Evolutionary conservation across 345 rosid species (phyloP), one percentile per base, ranked within the genome.

Genomic region (Ricinus communis): DNA sequence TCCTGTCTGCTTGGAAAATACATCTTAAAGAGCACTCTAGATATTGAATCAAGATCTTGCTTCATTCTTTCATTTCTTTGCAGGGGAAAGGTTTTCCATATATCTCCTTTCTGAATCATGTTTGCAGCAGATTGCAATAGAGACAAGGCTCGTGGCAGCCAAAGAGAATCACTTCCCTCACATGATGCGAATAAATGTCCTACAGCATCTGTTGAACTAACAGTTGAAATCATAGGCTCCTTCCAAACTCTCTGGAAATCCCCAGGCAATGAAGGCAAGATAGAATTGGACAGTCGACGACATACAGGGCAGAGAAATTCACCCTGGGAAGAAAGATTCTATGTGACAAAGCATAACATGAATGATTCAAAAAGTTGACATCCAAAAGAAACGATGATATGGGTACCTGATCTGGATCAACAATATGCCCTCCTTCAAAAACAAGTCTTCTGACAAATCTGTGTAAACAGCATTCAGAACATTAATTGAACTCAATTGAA

Each of bases 221-320:
- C 70, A 71, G 25, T 56, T 31, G 87, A 54, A 72, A 73, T 67
- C 81, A 74, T 53, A 52, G 91, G 84, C 74, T 78, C 87, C 83
- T 77, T 82, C 77, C 83, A 65, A 61, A 79, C 80, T 72, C 77
- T 80, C 72, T 73, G 79, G 53, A 81, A 76, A 80, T 81, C 77
- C 65, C 74, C 87, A 50, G 87, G 84, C 68, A 81, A 71, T 9
- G 87, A 84, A 69, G 97, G 97, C 83, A 95, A 76, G 69, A 86
- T 79, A 31, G 96, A 89, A 83, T 95, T 95, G 50, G 91, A 96
- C 43, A 92, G 85, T 38, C 86, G 86, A 52, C 99, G 98, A 71
- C 99, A 95, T 63, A 87, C 92, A 68, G 99, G 99, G 72, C 99
- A 95, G 41, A 95, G 91, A 80, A 95, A 90, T 83, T 95, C 99